Evolutionary conservation across 1,139 yeast species (phyloP), one percentile per base, ranked within the genome.

Genomic region (Nakaseomyces nivariensis): DNA sequence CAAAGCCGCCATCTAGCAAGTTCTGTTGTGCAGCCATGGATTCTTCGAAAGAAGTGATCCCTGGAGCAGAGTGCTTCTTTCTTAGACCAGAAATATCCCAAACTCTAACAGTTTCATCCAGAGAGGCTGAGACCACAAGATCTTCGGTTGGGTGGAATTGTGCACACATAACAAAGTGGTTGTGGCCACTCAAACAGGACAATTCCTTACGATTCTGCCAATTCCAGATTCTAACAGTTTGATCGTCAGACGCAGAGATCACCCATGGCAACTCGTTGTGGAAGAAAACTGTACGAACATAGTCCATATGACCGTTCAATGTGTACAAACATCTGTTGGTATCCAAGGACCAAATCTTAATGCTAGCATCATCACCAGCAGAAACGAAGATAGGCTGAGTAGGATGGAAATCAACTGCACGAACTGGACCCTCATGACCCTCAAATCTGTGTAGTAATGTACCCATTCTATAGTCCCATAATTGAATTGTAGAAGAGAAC

Each of bases 401-500:
- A 52, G 96, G 96, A 70, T 94, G 99, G 77, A 94, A 92, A 66
- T 83, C 92, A 45, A 94, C 87, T 56, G 92, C 83, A 70, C 98
- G 81, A 34, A 94, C 98, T 5, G 98, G 97, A 29, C 98, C 99
- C 61, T 87, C 96, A 66, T 94, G 99, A 60, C 92, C 98, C 70
- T 94, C 98, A 64, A 89, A 94, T 52, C 97, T 78, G 68, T 90
- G 98, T 67, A 94, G 83, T 64, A 94, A 74, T 3, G 97, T 89
- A 46, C 99, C 99, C 98, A 94, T 94, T 66, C 99, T 82, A 71
- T 94, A 94, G 69, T 94, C 99, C 99, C 99, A 94, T 57, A 92
- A 76, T 70, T 92, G 98, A 67, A 92, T 90, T 22, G 96, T 88
- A 32, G 96, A 88, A 26, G 96, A 86, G 69, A 90, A 95, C 56